Evolutionary conservation across 2,329 filamentous ascomycete genomes (phyloP), one percentile per base, ranked within the genome.

Genomic region (Trichoderma polysporum): DNA sequence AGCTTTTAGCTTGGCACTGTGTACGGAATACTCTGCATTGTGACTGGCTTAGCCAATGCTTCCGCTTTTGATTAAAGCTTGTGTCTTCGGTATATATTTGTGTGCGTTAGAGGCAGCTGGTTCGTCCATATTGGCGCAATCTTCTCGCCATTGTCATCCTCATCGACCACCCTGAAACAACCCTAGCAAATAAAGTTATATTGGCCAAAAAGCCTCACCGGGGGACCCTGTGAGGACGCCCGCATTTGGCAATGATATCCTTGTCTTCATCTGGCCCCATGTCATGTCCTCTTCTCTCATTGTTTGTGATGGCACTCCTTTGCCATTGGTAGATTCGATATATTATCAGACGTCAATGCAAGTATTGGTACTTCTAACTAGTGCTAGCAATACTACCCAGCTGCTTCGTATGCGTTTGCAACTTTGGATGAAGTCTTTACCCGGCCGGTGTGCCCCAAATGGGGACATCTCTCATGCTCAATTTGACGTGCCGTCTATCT

Each of bases 131-230:
- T 27, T 49, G 15, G 41, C 25, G 35, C 56, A 45, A 25, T 22
- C 10, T 25, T 31, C 22, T 33, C n/a, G 17, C 22, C n/a, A 37
- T n/a, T 52, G 12, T 19, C 17, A n/a, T 31, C 37, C 12, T 35
- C 35, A 19, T 63, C 49, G 25, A 9, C 12, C 13, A 41, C 47
- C 60, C 60, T 63, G 60, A 63, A 63, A 63, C 60, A 22, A 45
- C 6, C 60, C 60, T 60, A 63, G 60, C 35, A 63, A 13, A 54
- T 63, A 25, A 53, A 62, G 35, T 63, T 54, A 63, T 25, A 63
- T 54, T 62, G 33, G 35, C 25, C 27, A 29, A 31, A 17, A 37
- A 54, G 25, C 49, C n/a, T 63, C 60, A 54, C 35, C 50, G 60
- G 60, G 35, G 35, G 39, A 31, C 13, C 9, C n/a, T 41, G 47